Evolutionary conservation across 805 yeast species (phyloP), one percentile per base, ranked within the genome.

Genomic region (Kodamaea lidongshanica): DNA sequence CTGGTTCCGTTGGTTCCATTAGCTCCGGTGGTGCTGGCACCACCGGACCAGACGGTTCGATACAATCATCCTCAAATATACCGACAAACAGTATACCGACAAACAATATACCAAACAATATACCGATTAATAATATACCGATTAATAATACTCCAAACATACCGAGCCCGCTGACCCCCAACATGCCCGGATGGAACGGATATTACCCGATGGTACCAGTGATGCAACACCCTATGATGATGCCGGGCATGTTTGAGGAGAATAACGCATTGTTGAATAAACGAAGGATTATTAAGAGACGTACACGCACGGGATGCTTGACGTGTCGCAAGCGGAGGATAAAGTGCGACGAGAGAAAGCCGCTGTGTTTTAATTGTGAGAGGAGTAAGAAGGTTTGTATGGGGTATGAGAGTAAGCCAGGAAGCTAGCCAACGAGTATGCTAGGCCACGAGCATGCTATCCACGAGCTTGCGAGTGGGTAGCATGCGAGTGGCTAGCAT

Each of bases 261-360:
- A 56, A 54, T 34, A 51, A 55, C 25, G 58, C 61, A 15, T 39
- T 52, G 32, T 21, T 57, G 28, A 50, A 52, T 41, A 61, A 60
- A 36, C 47, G 70, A 28, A 50, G 72, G 27, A 62, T 67, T 38
- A 65, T 73, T 37, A 70, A 76, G 44, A 59, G 79, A 26, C 61
- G 88, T 30, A 80, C 87, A 2, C 62, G 82, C 45, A 79, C 87
- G 0, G 89, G 89, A 3, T 80, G 88, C 50, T 53, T 77, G 35
- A 79, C 87, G 1, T 79, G 87, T 50, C 62, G 86, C 20, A 70
- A 74, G 46, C 57, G 86, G 39, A 58, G 87, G 25, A 77, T 79
- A 45, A 79, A 79, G 56, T 80, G 88, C 53, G 88, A 80, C 52
- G 88, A 80, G 56, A 53, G 77, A 28, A 79, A 75, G 44, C 86